A percentile compares a stretch with the other conserved stretches of the same genome.
These are phyloP conservation scores for Pseudogymnoascus sp. DNA, from an alignment of 2,329 filamentous ascomycete genomes.

Conservation along the genomic window DNA sequence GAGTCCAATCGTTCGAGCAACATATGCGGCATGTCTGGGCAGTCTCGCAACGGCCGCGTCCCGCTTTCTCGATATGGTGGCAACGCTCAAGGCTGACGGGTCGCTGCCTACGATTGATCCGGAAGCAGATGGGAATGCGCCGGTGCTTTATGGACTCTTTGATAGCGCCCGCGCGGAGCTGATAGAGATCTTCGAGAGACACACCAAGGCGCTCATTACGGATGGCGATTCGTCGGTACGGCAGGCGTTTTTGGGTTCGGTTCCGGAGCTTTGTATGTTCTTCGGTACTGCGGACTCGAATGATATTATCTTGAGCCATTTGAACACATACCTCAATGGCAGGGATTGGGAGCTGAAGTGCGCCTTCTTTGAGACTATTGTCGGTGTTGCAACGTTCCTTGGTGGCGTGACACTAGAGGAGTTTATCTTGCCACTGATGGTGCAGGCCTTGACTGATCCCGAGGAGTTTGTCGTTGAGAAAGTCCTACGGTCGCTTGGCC, in stretches of 20 bases:
- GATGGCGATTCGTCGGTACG: conserved; percentile 79
- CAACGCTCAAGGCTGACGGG: conserved; percentile 75
- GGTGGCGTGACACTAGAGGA: conserved; percentile 85
- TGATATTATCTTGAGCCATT: conserved; percentile 89
- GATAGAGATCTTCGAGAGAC: conserved; percentile 72
- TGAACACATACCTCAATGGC: conserved; percentile 96
- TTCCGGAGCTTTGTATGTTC: conserved; percentile 87
- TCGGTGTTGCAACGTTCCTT: conserved; percentile 84
- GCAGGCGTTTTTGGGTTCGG: conserved; percentile 82
- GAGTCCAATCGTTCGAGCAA: conserved; percentile 68
- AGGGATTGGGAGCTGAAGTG: conserved; percentile 94
- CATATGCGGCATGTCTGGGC: conserved; percentile 86
- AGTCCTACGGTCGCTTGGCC: conserved; percentile 76
- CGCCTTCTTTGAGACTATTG: conserved; percentile 90
- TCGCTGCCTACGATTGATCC: conserved; percentile 69
- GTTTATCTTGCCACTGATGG: conserved; percentile 91
- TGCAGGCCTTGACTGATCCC: conserved; percentile 83
- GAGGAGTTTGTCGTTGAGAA: conserved; percentile 93
- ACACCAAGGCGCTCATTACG: conserved; percentile 83
- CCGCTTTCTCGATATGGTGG: conserved; percentile 81
- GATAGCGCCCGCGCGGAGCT: conserved; percentile 80
- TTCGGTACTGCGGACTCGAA: conserved; percentile 88
- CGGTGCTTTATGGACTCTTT: conserved; percentile 71
- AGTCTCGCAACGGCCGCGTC: conserved; percentile 79
- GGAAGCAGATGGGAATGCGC: conserved; percentile 61